Evolutionary conservation across 768 basidiomycete genomes (phyloP).

Genomic region (Psilocybe tampanensis): DNA sequence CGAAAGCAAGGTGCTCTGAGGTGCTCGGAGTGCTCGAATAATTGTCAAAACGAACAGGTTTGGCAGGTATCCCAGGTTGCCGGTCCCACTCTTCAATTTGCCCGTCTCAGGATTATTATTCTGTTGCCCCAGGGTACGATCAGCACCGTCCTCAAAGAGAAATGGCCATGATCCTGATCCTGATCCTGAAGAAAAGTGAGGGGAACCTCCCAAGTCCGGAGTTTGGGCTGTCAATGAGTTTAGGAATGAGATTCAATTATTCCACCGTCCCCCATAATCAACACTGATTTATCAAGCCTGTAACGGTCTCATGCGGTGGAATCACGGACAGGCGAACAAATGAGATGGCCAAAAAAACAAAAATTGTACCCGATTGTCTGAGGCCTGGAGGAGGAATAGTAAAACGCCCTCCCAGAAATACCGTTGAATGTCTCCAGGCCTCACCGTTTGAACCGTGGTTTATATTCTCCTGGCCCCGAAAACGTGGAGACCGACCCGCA

Average conservation of each 20-base stretch:
- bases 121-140: background rate
- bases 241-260: conserved; percentile 23
- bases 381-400: too few relatives aligned
- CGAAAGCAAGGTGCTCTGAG: too few relatives aligned
- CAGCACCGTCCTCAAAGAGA: conserved; percentile 5
- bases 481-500: too few relatives aligned
- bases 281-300: too few relatives aligned
- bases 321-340: too few relatives aligned
- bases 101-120: background rate
- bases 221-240: conserved; percentile 34
- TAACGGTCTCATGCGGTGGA: too few relatives aligned
- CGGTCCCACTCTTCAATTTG: background rate
- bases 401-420: too few relatives aligned
- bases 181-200: conserved; percentile 4
- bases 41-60: background rate
- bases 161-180: background rate
- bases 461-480: too few relatives aligned
- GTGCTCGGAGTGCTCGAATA: background rate
- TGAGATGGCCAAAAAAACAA: too few relatives aligned
- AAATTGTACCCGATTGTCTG: too few relatives aligned
- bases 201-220: conserved; percentile 28
- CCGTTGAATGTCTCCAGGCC: too few relatives aligned
- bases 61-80: background rate
- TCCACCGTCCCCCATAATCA: conserved; percentile 11
- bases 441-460: too few relatives aligned